A percentile compares a stretch with the other conserved stretches of the same genome.
These are phyloP conservation scores for Fusarium tuaranense DNA, from an alignment of 2,329 filamentous ascomycete genomes.

Conservation along the genomic window DNA sequence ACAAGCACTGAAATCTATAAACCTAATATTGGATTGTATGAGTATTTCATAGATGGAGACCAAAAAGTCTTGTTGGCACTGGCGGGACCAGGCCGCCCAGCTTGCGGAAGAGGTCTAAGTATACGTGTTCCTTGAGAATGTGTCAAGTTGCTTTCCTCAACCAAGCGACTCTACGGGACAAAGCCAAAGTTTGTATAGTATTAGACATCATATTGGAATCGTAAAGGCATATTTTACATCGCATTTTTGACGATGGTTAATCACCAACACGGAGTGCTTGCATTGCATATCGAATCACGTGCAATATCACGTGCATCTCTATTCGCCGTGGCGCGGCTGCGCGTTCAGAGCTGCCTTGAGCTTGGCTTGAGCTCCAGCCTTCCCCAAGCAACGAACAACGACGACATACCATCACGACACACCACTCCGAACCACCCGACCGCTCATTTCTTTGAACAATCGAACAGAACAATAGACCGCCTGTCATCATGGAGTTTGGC, in stretches of 20 bases:
- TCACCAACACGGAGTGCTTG: background rate
- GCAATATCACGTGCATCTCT: constrained; percentile 16
- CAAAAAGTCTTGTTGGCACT: constrained; percentile 21
- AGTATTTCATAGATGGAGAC: constrained; percentile 15
- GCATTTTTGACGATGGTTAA: background rate
- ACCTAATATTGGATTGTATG: constrained; percentile 9
- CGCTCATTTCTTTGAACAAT: background rate
- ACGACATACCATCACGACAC: constrained; percentile 41
- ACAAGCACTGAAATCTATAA: constrained; percentile 31
- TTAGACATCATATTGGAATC: background rate
- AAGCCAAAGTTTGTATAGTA: background rate
- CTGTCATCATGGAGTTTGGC: constrained; percentile 69
- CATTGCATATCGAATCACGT: constrained; percentile 30
- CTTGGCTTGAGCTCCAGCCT: constrained; percentile 54
- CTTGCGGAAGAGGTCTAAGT: constrained; percentile 5
- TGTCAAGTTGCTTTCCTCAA: background rate
- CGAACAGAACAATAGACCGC: background rate
- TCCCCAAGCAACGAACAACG: constrained; percentile 41
- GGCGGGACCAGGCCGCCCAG: constrained; percentile 39
- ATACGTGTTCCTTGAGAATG: constrained; percentile 13
- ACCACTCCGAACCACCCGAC: constrained; percentile 20
- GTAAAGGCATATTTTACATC: background rate
- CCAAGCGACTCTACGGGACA: background rate
- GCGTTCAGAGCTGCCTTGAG: constrained; percentile 63
- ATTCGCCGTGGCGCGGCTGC: constrained; percentile 48